These are phyloP conservation scores for Colletotrichum sp. DNA, from an alignment of 2,329 filamentous ascomycete species.

Conservation along the genomic window DNA sequence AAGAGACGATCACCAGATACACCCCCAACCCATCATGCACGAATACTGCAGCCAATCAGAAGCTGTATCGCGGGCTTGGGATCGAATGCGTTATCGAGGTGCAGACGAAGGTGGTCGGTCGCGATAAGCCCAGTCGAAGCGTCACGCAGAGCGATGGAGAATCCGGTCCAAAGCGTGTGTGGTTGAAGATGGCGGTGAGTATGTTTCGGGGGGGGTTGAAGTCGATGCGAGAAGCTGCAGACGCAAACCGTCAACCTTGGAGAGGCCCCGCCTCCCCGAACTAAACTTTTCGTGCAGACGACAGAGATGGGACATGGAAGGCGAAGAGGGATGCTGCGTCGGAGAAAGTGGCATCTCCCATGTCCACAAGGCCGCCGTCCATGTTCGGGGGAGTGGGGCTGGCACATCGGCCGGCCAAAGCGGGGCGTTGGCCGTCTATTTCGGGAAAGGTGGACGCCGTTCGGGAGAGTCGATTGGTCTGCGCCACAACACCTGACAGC, in stretches of 20 bases:
- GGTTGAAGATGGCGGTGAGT: neutral
- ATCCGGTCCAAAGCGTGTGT: neutral
- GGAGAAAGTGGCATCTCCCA: neutral
- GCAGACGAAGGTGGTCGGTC: neutral
- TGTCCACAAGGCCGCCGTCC: neutral
- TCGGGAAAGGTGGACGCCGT: constrained; percentile 14
- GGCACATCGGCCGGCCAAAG: neutral
- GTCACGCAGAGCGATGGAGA: neutral
- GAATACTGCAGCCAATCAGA: neutral
- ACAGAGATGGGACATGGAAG: neutral
- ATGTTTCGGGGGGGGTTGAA: neutral
- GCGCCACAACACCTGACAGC: constrained; percentile 42
- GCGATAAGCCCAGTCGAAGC: neutral
- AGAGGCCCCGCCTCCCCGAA: neutral
- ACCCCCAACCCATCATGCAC: constrained; percentile 21
- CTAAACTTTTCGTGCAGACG: neutral
- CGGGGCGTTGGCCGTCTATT: constrained; percentile 4
- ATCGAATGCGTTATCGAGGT: constrained; percentile 4
- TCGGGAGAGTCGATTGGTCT: constrained; percentile 36
- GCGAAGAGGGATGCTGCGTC: neutral
- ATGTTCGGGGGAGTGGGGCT: constrained; percentile 6
- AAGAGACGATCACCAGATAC: constrained; percentile 22
- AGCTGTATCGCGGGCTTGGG: neutral
- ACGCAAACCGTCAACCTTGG: neutral
- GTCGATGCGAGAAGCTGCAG: neutral